A percentile compares a stretch with the other conserved stretches of the same genome.
These are phyloP conservation scores for Choiromyces venosus DNA, from an alignment of 495 filamentous ascomycete species.

Conservation along the genomic window DNA sequence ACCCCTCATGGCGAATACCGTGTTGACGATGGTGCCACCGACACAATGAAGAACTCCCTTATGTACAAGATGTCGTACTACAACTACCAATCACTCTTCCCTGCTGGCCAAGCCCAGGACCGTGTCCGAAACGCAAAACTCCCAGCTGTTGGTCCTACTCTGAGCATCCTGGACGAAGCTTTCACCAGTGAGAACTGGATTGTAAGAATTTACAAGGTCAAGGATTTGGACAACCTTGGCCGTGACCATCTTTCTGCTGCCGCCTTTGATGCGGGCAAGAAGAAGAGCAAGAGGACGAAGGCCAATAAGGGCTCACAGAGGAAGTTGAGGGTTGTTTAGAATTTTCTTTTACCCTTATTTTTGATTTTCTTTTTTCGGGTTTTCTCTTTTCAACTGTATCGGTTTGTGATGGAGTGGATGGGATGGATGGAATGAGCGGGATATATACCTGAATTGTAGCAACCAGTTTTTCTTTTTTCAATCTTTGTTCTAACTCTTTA, in stretches of 20 bases:
- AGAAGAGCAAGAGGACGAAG: slow-evolving; percentile 89
- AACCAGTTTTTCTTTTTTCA: not conserved
- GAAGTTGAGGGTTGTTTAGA: slow-evolving; percentile 77
- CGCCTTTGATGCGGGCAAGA: slow-evolving; percentile 86
- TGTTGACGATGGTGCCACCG: slow-evolving; percentile 89
- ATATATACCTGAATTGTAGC: not conserved
- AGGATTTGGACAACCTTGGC: slow-evolving; percentile 93
- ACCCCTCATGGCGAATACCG: slow-evolving; percentile 92
- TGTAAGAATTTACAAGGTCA: slow-evolving; percentile 99
- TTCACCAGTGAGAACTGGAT: slow-evolving; percentile 99
- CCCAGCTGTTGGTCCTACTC: slow-evolving; percentile 78
- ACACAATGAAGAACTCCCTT: slow-evolving; percentile 97
- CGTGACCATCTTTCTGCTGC: slow-evolving; percentile 77
- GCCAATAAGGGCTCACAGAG: slow-evolving; percentile 72
- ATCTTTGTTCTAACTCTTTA: not conserved
- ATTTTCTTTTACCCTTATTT: slow-evolving; percentile 6
- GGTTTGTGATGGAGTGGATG: slow-evolving; percentile 14
- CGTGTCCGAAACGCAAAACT: slow-evolving; percentile 76
- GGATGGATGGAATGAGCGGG: slow-evolving; percentile 12
- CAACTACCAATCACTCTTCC: slow-evolving; percentile 92
- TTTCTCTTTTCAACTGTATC: slow-evolving; percentile 20
- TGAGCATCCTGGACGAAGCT: slow-evolving; percentile 88
- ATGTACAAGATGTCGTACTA: slow-evolving; percentile 99
- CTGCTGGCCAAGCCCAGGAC: slow-evolving; percentile 82
- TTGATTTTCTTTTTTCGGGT: slow-evolving; percentile 13